These are phyloP conservation scores for Xanthoparmelia taractica DNA, from an alignment of 495 filamentous ascomycete genomes.

Conservation along the genomic window DNA sequence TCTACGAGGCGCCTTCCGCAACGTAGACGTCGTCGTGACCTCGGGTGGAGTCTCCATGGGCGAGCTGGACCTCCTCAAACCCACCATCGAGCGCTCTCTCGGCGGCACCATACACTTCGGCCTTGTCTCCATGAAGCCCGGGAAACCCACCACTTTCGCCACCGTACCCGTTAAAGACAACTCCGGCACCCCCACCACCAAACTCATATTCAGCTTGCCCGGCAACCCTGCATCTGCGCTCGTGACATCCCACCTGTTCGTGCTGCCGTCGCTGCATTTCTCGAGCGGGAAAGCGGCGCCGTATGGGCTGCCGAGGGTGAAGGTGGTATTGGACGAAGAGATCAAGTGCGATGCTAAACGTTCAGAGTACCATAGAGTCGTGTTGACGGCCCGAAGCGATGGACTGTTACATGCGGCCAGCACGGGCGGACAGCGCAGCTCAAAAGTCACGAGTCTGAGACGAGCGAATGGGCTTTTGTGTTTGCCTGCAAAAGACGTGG, in stretches of 20 bases:
- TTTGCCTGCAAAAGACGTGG: constrained; percentile 52
- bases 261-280: constrained; percentile 77
- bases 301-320: constrained; percentile 60
- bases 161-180: constrained; percentile 59
- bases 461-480: constrained; percentile 81
- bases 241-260: constrained; percentile 90
- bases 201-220: constrained; percentile 82
- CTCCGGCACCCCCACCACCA: constrained; percentile 46
- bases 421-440: constrained; percentile 86
- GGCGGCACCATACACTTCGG: constrained; percentile 96
- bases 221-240: constrained; percentile 91
- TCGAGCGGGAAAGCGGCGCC: constrained; percentile 40
- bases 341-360: constrained; percentile 64
- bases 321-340: constrained; percentile 63
- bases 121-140: constrained; percentile 93
- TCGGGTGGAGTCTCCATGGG: constrained; percentile 97
- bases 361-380: constrained; percentile 80
- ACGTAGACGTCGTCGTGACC: constrained; percentile 78
- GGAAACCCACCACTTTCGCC: constrained; percentile 95
- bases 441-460: constrained; percentile 76
- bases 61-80: constrained; percentile 93
- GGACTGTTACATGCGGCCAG: constrained; percentile 69
- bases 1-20: constrained; percentile 62
- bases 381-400: constrained; percentile 52
- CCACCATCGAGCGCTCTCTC: constrained; percentile 83